Base-by-base conservation (phyloP, 164 flowering plant genomes). In the Berberis vulgaris region DNA sequence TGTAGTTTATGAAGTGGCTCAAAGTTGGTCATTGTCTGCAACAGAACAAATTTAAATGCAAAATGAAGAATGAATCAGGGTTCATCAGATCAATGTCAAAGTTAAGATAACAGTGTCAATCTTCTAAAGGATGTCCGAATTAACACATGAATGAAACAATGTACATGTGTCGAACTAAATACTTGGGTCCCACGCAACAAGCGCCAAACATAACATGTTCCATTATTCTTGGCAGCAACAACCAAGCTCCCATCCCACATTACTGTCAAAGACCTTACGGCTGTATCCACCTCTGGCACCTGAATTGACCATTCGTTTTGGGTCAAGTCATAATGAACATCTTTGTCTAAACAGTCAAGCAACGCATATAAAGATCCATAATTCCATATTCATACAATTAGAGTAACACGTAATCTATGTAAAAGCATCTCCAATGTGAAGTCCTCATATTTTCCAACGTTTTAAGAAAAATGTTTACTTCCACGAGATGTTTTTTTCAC, bases 191-290 rank as follows among this genome's bases (percentile, higher is more conserved):
- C 99, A 41, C 82, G 80, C 67, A 87, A 69, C 78, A 94, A 77
- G 49, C 99, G 92, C 99, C 99, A 94, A 40, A 94, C 96, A 69
- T 91, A 94, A 67, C 99, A 94, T 47, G 97, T 91, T 55, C 99
- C 97, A 64, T 77, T 76, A 72, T 89, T 89, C 68, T 95, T 95
- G 68, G 99, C 99, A 58, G 99, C 99, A 75, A 91, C 97, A 42
- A 91, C 96, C 81, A 95, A 71, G 74, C 96, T 91, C 65, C 99
- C 99, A 76, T 95, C 99, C 92, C 92, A 95, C 99, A 91, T 95
- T 11, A 91, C 94, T 39, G 97, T 95, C 46, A 95, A 69, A 56
- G 99, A 95, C 71, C 97, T 76, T 43, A 91, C 97, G 54, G 97
- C 96, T 26, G 94, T 84, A 77, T 95, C 99, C 65, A 91, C 97